Conservation (phyloP, 208 protist genomes). For the Trypanosoma grayi region DNA sequence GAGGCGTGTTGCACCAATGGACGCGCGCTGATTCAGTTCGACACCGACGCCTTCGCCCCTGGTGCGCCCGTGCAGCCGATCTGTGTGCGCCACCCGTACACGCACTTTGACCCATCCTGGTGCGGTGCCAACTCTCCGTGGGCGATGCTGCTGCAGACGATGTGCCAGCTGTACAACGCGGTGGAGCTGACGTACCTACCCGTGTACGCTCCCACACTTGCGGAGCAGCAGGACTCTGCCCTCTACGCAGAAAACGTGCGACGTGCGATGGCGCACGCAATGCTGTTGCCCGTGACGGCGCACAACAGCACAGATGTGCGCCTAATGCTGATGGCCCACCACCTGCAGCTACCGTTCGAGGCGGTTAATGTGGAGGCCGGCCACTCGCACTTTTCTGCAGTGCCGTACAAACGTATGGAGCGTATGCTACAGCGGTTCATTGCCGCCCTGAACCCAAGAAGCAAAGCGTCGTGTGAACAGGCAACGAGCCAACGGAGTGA, state of each 20-base stretch:
- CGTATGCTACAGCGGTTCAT: slow-evolving; percentile 13
- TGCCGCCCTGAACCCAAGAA: neutral
- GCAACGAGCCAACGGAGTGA: too few relatives aligned
- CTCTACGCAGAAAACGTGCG: slow-evolving; percentile 32
- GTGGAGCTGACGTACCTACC: slow-evolving; percentile 40
- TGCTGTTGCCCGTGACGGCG: slow-evolving; percentile 21
- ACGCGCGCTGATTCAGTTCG: slow-evolving; percentile 36
- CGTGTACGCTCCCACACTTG: slow-evolving; percentile 23
- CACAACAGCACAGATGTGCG: slow-evolving; percentile 17
- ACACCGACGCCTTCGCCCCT: slow-evolving; percentile 34
- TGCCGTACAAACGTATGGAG: slow-evolving; percentile 13
- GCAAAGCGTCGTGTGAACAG: neutral
- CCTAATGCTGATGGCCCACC: neutral
- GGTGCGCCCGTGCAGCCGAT: slow-evolving; percentile 61
- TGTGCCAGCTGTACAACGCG: slow-evolving; percentile 27
- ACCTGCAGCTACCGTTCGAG: slow-evolving; percentile 8
- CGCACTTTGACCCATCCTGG: slow-evolving; percentile 34
- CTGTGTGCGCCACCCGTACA: slow-evolving; percentile 30
- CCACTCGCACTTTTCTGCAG: slow-evolving; percentile 13
- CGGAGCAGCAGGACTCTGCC: slow-evolving; percentile 27
- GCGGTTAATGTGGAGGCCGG: slow-evolving; percentile 14
- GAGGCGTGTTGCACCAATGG: slow-evolving; percentile 61
- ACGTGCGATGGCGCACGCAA: slow-evolving; percentile 15
- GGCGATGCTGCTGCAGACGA: slow-evolving; percentile 18
- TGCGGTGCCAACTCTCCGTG: neutral